A percentile compares a stretch with the other conserved stretches of the same genome.
These are phyloP conservation scores for Zizania palustris DNA, from an alignment of 202 grass and related monocot genomes.

Conservation along the genomic window DNA sequence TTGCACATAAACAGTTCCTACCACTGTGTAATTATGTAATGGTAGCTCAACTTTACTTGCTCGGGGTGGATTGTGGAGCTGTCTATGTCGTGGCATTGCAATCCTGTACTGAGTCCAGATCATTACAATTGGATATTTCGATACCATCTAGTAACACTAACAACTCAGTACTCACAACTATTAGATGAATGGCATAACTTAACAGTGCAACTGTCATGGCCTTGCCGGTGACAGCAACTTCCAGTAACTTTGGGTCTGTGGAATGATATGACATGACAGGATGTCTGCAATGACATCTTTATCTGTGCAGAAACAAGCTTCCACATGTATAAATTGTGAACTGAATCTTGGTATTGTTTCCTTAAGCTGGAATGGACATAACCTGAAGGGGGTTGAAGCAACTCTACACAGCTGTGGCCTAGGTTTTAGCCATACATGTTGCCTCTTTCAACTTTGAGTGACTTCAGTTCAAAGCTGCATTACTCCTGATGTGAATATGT, in stretches of 20 bases:
- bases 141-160: conserved; percentile 1
- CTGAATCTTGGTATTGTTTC: conserved; percentile 7
- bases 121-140: background rate
- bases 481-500: conserved; percentile 2
- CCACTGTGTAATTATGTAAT: background rate
- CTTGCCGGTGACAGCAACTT: too few relatives aligned
- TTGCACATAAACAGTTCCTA: background rate
- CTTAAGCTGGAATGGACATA: background rate
- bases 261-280: background rate
- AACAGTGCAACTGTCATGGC: background rate
- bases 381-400: background rate
- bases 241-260: background rate
- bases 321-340: conserved; percentile 2
- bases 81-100: background rate
- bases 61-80: background rate
- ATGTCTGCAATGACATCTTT: background rate
- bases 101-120: background rate
- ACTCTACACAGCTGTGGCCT: background rate
- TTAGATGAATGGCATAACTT: conserved; percentile 2
- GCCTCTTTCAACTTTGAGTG: background rate
- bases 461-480: background rate
- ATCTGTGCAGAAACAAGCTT: background rate
- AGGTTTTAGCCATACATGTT: background rate
- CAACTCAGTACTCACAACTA: background rate
- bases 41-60: background rate